These are phyloP conservation scores for Erodium texanum DNA, from an alignment of 441 rosid genomes.

Conservation along the genomic window DNA sequence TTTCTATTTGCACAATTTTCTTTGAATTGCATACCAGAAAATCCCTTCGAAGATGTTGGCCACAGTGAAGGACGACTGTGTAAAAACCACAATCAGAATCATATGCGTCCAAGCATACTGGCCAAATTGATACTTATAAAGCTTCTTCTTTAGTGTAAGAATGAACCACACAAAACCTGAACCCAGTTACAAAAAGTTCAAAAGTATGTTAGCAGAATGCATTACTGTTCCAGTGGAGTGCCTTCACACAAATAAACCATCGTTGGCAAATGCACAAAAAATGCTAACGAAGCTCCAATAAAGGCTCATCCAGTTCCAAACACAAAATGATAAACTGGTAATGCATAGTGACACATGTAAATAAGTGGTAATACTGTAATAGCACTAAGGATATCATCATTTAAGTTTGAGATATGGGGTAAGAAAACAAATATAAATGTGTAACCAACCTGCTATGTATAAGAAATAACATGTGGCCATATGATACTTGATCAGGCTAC, in stretches of 20 bases:
- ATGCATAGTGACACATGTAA: background rate
- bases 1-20: background rate
- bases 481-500: slow-evolving; percentile 65
- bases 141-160: slow-evolving; percentile 72
- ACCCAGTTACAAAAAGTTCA: background rate
- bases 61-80: slow-evolving; percentile 80
- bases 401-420: background rate
- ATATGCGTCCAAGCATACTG: slow-evolving; percentile 98
- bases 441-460: slow-evolving; percentile 66
- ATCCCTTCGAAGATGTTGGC: slow-evolving; percentile 94
- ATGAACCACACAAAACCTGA: slow-evolving; percentile 93
- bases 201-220: background rate
- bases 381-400: background rate
- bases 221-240: background rate
- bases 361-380: background rate
- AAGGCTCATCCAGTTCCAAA: background rate
- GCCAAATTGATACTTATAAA: slow-evolving; percentile 93
- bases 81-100: slow-evolving; percentile 78
- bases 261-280: background rate
- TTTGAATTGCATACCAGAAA: slow-evolving; percentile 46
- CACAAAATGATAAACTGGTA: background rate
- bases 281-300: background rate
- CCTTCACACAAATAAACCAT: background rate
- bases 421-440: background rate
- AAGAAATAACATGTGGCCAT: slow-evolving; percentile 71